Base-by-base conservation (phyloP, 1,139 yeast genomes). In the Blastobotrys proliferans region DNA sequence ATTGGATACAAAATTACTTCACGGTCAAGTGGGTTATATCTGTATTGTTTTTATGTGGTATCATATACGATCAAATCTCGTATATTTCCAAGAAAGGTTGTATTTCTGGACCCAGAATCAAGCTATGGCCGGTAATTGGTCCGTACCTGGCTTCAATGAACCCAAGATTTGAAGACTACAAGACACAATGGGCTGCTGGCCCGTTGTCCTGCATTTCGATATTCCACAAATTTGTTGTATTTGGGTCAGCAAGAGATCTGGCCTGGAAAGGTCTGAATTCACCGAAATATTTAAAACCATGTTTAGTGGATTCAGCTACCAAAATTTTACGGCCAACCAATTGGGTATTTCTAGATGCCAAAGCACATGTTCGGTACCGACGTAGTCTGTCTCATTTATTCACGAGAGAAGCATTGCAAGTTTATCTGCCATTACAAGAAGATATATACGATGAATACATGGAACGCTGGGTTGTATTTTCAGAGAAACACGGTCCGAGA, bases 321-420 rank as follows among this genome's bases (percentile, higher is more conserved):
- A 92, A 90, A 68, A 86, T 92, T 55, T 72, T 92, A 60, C 79
- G 97, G 66, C 97, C 97, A 35, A 74, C 92, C 41, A 92, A 90
- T 71, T 92, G 98, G 98, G 98, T 92, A 38, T 92, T 92, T 64
- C 69, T 88, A 58, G 98, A 92, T 61, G 98, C 98, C 55, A 87
- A 88, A 69, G 94, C 80, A 24, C 98, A 92, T 60, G 79, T 81
- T 48, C 98, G 92, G 65, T 92, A 90, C 69, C 81, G 98, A 67
- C 81, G 82, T 62, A 81, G 94, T 16, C 72, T 92, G 60, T 90
- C 90, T 62, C 95, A 95, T 6, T 73, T 92, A 49, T 92, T 92
- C 67, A 83, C 95, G 13, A 78, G 80, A 53, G 73, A 77, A 55
- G 97, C 98, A 2, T 73, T 92, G 60, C 82, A 84, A 50, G 74